Base-by-base conservation (phyloP, 2,329 filamentous ascomycete species). In the Aspergillus pseudoglaucus region DNA sequence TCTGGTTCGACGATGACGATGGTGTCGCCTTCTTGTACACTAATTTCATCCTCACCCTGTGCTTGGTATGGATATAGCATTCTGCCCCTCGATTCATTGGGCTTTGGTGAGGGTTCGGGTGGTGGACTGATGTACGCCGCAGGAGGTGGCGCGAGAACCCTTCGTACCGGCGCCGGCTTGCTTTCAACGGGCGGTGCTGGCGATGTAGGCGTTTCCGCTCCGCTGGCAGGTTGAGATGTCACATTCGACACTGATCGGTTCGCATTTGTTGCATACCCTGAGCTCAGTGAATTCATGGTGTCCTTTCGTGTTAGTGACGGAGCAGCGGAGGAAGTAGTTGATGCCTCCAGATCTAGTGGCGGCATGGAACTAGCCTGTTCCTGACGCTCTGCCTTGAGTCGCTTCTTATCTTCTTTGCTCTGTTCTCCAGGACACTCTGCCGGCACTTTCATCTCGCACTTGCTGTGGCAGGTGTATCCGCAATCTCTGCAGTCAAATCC, bases 381-480 rank as follows among this genome's bases (percentile, higher is more conserved):
- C 70, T 97, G 91, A 51, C 90, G 81, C 64, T 90, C 85, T 38
- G 80, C 79, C 70, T 97, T 97, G 38, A 95, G 77, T 61, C 90
- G 94, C 76, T 96, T 98, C 73, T 85, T 90, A 60, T 95, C 90
- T 53, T 97, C 93, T 69, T 97, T 98, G 53, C 78, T 85, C 64
- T 93, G 83, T 63, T 97, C 93, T 44, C 93, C 93, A 0, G 93
- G 93, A 63, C 93, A 98, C 64, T 95, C 88, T 6, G 93, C 87
- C 0, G 93, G 90, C 0, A 97, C 93, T 70, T 97, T 98, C 85
- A 98, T 93, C 73, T 98, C 89, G 67, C 93, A 98, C 72, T 98
- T 98, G 75, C 85, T 94, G 71, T 98, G 93, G 64, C 93, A 98
- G 2, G 90, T 96, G 71, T 96, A 98, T 30, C 94, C 93, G 62